These are phyloP conservation scores for Botrytis paeoniae DNA, from an alignment of 2,329 filamentous ascomycete species.

Conservation along the genomic window DNA sequence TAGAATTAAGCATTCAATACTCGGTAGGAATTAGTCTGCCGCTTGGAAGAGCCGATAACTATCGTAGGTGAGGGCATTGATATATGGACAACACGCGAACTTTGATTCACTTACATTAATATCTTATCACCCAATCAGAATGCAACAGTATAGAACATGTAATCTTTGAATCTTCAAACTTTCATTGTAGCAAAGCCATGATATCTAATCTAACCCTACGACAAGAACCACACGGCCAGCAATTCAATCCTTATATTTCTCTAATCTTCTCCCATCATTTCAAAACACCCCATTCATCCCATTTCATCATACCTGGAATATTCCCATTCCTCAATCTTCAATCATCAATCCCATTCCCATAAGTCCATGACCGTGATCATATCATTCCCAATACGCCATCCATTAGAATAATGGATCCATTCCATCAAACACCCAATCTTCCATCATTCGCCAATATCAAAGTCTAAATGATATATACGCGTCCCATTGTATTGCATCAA, in stretches of 20 bases:
- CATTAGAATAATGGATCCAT: neutral
- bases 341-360: neutral
- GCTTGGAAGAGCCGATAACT: neutral
- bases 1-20: neutral
- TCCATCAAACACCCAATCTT: neutral
- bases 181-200: neutral
- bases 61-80: neutral
- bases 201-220: neutral
- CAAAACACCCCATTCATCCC: neutral
- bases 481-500: neutral
- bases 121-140: neutral
- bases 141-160: neutral
- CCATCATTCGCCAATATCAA: conserved; percentile 7
- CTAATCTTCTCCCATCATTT: neutral
- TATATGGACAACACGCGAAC: neutral
- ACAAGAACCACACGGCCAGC: neutral
- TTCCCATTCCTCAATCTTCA: neutral
- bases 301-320: neutral
- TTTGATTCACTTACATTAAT: neutral
- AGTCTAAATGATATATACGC: conserved; percentile 13
- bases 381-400: conserved; percentile 2
- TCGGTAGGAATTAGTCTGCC: neutral
- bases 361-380: neutral
- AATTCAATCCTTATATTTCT: neutral
- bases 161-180: neutral